Conservation (phyloP, 306 rosid species). For the Begonia fuchsioides region DNA sequence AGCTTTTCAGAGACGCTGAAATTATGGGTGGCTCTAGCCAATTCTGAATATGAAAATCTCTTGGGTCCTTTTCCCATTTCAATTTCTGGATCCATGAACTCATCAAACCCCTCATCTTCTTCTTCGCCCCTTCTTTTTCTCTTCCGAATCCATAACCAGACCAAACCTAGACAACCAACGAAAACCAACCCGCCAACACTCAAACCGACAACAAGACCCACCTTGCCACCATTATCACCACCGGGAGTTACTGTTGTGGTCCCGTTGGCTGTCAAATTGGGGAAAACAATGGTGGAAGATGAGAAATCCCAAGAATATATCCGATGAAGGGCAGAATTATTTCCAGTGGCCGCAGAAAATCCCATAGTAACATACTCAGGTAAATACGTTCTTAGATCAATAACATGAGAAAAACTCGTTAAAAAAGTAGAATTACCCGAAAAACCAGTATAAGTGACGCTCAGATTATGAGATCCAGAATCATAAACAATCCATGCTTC, state of each 20-base stretch:
- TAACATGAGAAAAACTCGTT: neutral
- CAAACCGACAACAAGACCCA: too few relatives aligned
- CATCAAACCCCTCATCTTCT: too few relatives aligned
- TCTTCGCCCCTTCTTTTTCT: too few relatives aligned
- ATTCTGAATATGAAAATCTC: too few relatives aligned
- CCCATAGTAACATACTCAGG: constrained; percentile 17
- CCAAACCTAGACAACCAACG: too few relatives aligned
- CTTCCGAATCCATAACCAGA: too few relatives aligned
- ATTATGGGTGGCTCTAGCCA: too few relatives aligned
- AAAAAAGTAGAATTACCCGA: neutral
- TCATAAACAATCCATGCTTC: constrained; percentile 22
- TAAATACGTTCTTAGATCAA: constrained; percentile 15
- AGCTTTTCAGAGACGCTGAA: too few relatives aligned
- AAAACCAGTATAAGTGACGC: constrained; percentile 16
- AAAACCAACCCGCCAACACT: too few relatives aligned
- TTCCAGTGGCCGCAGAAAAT: constrained; percentile 16
- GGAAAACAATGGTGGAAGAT: neutral
- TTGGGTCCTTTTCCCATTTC: too few relatives aligned
- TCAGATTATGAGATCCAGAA: constrained; percentile 16
- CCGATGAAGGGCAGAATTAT: neutral
- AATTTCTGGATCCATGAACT: too few relatives aligned
- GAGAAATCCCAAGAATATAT: constrained; percentile 12
- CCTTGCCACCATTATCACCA: neutral
- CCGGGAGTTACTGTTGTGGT: neutral
- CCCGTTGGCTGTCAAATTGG: neutral